phyloP scores from a whole-genome alignment of 257 asterid genomes.

The Lavandula angustifolia region DNA sequence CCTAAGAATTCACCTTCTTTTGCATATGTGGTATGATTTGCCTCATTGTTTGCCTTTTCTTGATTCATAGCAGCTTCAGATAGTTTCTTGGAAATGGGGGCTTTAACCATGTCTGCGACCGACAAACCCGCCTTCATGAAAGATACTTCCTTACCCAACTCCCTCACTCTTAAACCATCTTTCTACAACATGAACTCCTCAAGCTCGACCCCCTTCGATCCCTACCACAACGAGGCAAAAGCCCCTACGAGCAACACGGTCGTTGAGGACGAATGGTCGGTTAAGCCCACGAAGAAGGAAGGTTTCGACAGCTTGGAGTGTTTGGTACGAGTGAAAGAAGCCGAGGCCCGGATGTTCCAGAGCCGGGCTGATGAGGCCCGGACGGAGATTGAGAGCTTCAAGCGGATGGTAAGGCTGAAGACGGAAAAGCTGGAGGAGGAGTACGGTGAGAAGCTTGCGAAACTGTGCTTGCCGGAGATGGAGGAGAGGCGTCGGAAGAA shows the following conservation, averaged over 20 bases:
- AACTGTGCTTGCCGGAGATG: constrained; percentile 59
- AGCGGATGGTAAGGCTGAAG: constrained; percentile 56
- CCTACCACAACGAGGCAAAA: constrained; percentile 43
- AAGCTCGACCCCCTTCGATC: constrained; percentile 39
- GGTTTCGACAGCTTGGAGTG: constrained; percentile 77
- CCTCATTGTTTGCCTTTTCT: background rate
- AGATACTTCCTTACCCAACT: constrained; percentile 41
- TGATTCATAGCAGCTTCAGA: constrained; percentile 56
- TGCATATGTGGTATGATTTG: too few relatives aligned
- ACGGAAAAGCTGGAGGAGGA: constrained; percentile 65
- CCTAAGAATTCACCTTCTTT: too few relatives aligned
- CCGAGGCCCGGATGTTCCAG: constrained; percentile 90
- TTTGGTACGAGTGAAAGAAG: constrained; percentile 73
- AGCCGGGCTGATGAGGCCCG: constrained; percentile 76
- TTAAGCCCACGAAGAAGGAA: constrained; percentile 65
- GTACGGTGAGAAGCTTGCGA: constrained; percentile 56
- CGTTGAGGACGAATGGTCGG: constrained; percentile 87
- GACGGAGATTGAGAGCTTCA: constrained; percentile 62
- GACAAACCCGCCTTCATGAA: constrained; percentile 43
- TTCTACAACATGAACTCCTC: constrained; percentile 58
- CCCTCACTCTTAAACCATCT: constrained; percentile 47
- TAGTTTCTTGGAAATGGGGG: constrained; percentile 48
- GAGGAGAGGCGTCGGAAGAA: constrained; percentile 72
- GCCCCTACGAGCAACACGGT: constrained; percentile 42
- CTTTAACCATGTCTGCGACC: constrained; percentile 37